phyloP scores from a whole-genome alignment of 2,329 filamentous ascomycete genomes.

The Cladophialophora yegresii region DNA sequence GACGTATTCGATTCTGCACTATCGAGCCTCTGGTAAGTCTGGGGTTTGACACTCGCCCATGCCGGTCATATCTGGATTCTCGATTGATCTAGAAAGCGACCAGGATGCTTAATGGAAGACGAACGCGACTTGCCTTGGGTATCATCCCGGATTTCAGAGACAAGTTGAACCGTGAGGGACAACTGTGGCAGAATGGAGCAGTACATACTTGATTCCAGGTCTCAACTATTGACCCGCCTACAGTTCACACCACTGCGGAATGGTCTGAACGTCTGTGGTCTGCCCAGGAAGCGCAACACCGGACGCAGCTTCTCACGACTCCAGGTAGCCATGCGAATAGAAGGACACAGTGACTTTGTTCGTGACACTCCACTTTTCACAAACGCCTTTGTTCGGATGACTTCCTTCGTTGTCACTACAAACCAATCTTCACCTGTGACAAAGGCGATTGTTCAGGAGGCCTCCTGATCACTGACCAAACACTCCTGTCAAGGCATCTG shows the following conservation, averaged over 20 bases:
- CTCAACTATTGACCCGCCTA: neutral
- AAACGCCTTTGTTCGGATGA: neutral
- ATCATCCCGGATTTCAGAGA: neutral
- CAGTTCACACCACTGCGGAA: neutral
- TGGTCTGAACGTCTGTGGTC: neutral
- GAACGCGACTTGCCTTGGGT: neutral
- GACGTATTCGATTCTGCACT: neutral
- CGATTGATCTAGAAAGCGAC: neutral
- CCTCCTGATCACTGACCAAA: neutral
- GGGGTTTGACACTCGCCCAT: neutral
- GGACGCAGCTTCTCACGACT: neutral
- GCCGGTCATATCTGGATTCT: neutral
- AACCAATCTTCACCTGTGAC: neutral
- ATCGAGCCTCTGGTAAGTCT: neutral
- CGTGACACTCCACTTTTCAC: neutral
- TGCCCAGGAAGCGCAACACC: neutral
- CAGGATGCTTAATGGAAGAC: neutral
- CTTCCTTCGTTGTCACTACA: neutral
- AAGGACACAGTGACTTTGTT: neutral
- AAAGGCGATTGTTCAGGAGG: slow-evolving; percentile 4
- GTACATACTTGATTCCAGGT: neutral
- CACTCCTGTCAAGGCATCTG: neutral
- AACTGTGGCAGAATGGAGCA: neutral
- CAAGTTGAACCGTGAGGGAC: neutral
- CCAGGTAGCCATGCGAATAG: neutral